A percentile compares a stretch with the other conserved stretches of the same genome.
Evolutionary conservation across 805 yeast species (phyloP).

Genomic region (Candida insectorum): DNA sequence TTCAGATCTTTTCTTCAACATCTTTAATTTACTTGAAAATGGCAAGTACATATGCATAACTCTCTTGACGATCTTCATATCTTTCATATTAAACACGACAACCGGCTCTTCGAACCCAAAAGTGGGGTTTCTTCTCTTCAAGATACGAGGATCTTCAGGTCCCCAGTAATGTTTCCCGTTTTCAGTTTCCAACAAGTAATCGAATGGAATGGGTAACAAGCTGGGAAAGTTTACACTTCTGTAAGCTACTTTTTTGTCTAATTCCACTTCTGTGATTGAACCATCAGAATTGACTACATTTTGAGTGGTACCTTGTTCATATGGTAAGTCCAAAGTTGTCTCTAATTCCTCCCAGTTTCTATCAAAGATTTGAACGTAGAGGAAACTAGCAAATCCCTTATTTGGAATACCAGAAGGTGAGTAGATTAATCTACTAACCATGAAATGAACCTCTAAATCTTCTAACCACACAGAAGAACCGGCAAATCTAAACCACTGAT

Average conservation of each 20-base stretch:
- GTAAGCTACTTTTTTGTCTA: constrained; percentile 10
- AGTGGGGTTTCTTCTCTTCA: constrained; percentile 26
- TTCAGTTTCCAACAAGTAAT: constrained; percentile 7
- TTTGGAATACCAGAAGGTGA: constrained; percentile 21
- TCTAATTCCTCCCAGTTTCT: constrained; percentile 18
- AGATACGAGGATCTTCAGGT: constrained; percentile 51
- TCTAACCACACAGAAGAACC: constrained; percentile 32
- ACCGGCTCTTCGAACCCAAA: constrained; percentile 28
- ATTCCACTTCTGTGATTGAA: constrained; percentile 6
- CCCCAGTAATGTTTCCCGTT: constrained; percentile 16
- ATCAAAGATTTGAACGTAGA: constrained; percentile 19
- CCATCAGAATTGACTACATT: constrained; percentile 17
- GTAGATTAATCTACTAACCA: constrained; percentile 27
- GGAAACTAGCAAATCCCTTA: constrained; percentile 23
- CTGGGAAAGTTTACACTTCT: constrained; percentile 17
- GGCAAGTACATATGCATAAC: constrained; percentile 22
- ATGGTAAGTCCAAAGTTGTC: constrained; percentile 18
- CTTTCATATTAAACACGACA: constrained; percentile 18
- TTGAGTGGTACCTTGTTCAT: constrained; percentile 14
- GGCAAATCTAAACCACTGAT: constrained; percentile 30
- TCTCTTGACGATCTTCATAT: constrained; percentile 14
- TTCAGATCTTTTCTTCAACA: constrained; percentile 13
- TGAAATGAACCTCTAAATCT: constrained; percentile 28
- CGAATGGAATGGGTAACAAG: constrained; percentile 17
- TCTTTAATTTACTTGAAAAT: constrained; percentile 13